These are phyloP conservation scores for Boletus sp. DNA, from an alignment of 1,284 basidiomycete species.

Conservation along the genomic window DNA sequence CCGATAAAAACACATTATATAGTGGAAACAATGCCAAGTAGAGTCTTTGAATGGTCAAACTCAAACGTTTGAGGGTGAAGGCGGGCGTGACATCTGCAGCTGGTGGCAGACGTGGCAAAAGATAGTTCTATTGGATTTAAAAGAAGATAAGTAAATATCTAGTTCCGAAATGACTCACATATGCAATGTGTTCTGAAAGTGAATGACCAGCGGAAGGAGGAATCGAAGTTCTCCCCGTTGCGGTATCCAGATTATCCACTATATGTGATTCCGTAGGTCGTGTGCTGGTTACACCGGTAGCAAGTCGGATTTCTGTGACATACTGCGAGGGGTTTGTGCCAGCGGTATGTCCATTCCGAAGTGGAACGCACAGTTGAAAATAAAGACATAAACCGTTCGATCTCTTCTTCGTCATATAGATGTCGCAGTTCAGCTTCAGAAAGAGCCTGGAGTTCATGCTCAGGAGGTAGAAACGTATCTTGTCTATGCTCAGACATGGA, in stretches of 20 bases:
- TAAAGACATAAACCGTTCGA: conserved; percentile 51
- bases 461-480: background rate
- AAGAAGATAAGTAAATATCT: background rate
- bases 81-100: conserved; percentile 35
- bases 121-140: conserved; percentile 35
- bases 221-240: background rate
- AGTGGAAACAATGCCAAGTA: conserved; percentile 50
- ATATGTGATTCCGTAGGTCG: background rate
- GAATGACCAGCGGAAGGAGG: conserved; percentile 13
- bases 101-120: conserved; percentile 46
- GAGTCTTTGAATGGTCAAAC: conserved; percentile 50
- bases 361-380: conserved; percentile 49
- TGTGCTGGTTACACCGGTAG: background rate
- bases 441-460: conserved; percentile 11
- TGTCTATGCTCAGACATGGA: conserved; percentile 14
- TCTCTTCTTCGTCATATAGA: conserved; percentile 60
- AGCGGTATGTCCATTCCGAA: background rate
- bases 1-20: conserved; percentile 44
- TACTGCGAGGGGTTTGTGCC: conserved; percentile 37
- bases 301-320: conserved; percentile 53
- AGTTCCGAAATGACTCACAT: conserved; percentile 31
- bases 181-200: conserved; percentile 40
- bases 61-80: conserved; percentile 53
- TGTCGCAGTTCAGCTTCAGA: conserved; percentile 46
- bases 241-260: background rate